phyloP scores from a whole-genome alignment of 2,329 filamentous ascomycete genomes.

The Capronia coronata region DNA sequence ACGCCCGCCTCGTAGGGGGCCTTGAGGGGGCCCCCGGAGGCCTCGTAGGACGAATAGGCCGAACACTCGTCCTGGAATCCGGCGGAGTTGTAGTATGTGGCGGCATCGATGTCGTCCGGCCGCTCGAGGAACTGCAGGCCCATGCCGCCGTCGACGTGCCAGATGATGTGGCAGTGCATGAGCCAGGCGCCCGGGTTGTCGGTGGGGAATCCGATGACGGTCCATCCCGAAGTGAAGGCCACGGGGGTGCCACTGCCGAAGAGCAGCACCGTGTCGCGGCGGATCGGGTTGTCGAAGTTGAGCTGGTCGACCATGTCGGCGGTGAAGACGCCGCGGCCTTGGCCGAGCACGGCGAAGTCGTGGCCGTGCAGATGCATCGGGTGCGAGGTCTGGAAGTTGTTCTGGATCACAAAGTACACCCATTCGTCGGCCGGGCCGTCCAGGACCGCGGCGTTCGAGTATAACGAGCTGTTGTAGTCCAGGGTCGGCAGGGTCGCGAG shows the following conservation, averaged over 20 bases:
- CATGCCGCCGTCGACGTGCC: conserved; percentile 65
- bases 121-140: conserved; percentile 39
- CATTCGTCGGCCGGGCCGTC: conserved; percentile 21
- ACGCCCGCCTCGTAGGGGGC: conserved; percentile 20
- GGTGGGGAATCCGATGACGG: conserved; percentile 51
- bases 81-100: conserved; percentile 14
- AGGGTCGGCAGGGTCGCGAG: conserved; percentile 20
- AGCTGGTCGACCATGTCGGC: conserved; percentile 51
- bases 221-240: conserved; percentile 43
- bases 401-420: conserved; percentile 29
- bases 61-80: conserved; percentile 25
- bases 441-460: conserved; percentile 21
- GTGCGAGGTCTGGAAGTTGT: conserved; percentile 37
- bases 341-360: conserved; percentile 60
- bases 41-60: conserved; percentile 12
- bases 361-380: conserved; percentile 66
- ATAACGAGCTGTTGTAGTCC: conserved; percentile 23
- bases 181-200: conserved; percentile 55
- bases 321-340: conserved; percentile 38
- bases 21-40: conserved; percentile 10
- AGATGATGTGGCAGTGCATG: conserved; percentile 77
- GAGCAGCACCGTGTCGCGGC: conserved; percentile 62
- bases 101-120: conserved; percentile 18
- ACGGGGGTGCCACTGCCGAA: conserved; percentile 43
- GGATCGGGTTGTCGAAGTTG: conserved; percentile 56